Evolutionary conservation across 139 green algal species (phyloP).

Genomic region (Diplosphaera chodatii): DNA sequence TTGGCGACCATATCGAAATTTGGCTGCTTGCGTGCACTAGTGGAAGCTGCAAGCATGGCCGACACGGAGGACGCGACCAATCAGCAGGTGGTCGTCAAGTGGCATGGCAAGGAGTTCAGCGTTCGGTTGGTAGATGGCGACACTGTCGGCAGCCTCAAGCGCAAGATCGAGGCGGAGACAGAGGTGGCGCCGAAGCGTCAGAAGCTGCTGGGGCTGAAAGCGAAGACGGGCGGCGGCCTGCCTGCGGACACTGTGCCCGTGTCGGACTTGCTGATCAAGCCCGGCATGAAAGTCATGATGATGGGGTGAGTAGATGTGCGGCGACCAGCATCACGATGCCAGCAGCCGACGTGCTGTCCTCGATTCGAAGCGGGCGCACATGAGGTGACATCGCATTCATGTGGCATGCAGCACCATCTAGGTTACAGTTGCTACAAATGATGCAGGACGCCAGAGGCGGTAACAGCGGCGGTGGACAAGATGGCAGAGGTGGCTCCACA

Average conservation of each 20-base stretch:
- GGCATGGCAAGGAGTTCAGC: constrained; percentile 39
- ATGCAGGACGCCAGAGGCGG: constrained; percentile 54
- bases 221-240: constrained; percentile 38
- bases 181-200: constrained; percentile 42
- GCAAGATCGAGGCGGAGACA: constrained; percentile 53
- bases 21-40: too few relatives aligned
- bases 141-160: constrained; percentile 43
- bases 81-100: too few relatives aligned
- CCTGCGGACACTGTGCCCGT: constrained; percentile 41
- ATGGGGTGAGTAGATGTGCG: constrained; percentile 61
- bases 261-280: constrained; percentile 53
- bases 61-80: constrained; percentile 3
- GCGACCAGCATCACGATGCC: too few relatives aligned
- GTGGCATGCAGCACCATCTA: too few relatives aligned
- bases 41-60: constrained; percentile 1
- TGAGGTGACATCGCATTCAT: too few relatives aligned
- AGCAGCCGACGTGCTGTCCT: too few relatives aligned
- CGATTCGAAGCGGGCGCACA: too few relatives aligned
- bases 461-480: constrained; percentile 35
- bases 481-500: constrained; percentile 57
- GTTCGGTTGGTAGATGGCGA: constrained; percentile 25
- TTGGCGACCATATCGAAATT: too few relatives aligned
- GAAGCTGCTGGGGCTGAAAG: constrained; percentile 80
- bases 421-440: too few relatives aligned
- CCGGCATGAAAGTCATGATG: constrained; percentile 68